These are phyloP conservation scores for Rosa chinensis DNA, from an alignment of 306 rosid genomes.

Conservation along the genomic window DNA sequence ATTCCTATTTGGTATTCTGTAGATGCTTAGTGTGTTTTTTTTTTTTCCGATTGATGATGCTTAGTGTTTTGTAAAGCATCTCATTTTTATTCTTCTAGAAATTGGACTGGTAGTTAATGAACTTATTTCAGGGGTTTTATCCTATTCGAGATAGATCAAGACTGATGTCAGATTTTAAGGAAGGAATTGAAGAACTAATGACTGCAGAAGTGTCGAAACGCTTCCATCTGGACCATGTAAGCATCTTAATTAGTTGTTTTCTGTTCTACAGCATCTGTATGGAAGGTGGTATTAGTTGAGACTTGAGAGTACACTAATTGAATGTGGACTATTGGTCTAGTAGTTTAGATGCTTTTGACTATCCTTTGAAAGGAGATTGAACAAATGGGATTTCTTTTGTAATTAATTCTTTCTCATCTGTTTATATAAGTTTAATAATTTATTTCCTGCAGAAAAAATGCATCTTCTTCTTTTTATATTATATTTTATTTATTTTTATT, in stretches of 20 bases:
- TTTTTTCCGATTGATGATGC: no score
- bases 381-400: neutral
- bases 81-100: neutral
- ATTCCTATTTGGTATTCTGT: neutral
- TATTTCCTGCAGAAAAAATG: neutral
- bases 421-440: neutral
- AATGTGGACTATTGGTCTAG: neutral
- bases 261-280: neutral
- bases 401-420: neutral
- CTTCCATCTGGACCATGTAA: constrained; percentile 48
- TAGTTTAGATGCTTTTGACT: neutral
- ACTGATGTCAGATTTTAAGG: constrained; percentile 48
- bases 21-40: neutral
- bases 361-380: neutral
- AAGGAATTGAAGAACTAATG: constrained; percentile 52
- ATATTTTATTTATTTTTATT: neutral
- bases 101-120: constrained; percentile 12
- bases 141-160: constrained; percentile 79
- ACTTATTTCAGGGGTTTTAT: constrained; percentile 65
- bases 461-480: no score
- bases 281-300: neutral
- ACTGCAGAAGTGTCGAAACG: constrained; percentile 37
- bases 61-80: neutral
- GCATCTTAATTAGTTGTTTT: constrained; percentile 27
- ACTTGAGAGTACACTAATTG: neutral